Conservation (phyloP, 768 basidiomycete genomes). For the Mycena sanguinolenta region DNA sequence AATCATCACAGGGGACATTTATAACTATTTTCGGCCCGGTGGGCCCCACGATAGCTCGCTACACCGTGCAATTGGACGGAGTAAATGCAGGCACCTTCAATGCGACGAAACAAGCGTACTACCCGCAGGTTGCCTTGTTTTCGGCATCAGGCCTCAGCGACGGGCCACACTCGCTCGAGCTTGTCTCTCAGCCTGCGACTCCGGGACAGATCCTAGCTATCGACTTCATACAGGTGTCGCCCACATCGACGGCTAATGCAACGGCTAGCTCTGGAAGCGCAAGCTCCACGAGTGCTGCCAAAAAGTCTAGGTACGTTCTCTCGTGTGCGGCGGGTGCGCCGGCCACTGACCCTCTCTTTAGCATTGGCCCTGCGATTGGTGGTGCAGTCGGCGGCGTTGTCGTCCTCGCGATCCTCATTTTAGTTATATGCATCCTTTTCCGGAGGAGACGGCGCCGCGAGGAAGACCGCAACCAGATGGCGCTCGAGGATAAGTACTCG, state of each 20-base stretch:
- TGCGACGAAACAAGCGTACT: background rate
- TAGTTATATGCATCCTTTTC: slow-evolving; percentile 14
- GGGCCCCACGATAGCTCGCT: slow-evolving; percentile 28
- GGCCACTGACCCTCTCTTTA: background rate
- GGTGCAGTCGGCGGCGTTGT: slow-evolving; percentile 24
- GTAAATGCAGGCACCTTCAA: slow-evolving; percentile 22
- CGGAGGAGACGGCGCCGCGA: slow-evolving; percentile 21
- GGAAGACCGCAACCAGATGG: background rate
- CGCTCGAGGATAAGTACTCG: slow-evolving; percentile 14
- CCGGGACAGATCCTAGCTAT: background rate
- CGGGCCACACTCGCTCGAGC: background rate
- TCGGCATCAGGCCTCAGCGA: background rate
- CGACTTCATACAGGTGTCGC: background rate
- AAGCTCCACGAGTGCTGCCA: background rate
- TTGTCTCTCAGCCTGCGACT: background rate
- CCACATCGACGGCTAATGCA: background rate
- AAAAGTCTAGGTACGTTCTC: slow-evolving; percentile 11
- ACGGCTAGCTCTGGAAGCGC: background rate
- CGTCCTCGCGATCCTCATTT: slow-evolving; percentile 7
- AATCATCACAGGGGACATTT: slow-evolving; percentile 15
- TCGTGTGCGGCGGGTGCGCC: background rate
- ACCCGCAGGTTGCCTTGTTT: background rate
- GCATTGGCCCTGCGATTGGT: slow-evolving; percentile 26
- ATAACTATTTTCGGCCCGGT: slow-evolving; percentile 27
- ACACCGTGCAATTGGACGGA: slow-evolving; percentile 25